A percentile compares a stretch with the other conserved stretches of the same genome.
phyloP scores from a whole-genome alignment of 2,329 filamentous ascomycete genomes.

The Colletotrichum sp. region DNA sequence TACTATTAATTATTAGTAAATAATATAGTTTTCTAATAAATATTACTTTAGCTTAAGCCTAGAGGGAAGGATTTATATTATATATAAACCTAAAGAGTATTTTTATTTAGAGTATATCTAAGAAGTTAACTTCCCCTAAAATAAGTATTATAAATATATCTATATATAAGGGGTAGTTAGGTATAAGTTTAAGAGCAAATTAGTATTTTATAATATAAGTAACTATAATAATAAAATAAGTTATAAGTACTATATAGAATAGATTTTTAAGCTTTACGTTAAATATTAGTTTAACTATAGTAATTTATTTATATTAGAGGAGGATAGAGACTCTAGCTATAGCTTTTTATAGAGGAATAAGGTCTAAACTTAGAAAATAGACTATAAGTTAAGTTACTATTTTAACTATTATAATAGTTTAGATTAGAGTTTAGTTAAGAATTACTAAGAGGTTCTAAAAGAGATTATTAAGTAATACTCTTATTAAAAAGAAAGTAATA shows the following conservation, averaged over 20 bases:
- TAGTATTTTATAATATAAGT: neutral
- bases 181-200: neutral
- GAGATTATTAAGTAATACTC: neutral
- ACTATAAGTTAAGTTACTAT: neutral
- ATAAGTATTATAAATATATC: neutral
- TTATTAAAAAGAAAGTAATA: neutral
- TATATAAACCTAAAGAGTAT: neutral
- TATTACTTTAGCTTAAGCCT: neutral
- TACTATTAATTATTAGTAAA: neutral
- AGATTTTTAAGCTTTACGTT: neutral
- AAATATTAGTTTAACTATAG: neutral
- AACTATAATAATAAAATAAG: neutral
- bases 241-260: neutral
- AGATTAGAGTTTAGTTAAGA: neutral
- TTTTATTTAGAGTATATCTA: neutral
- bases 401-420: neutral
- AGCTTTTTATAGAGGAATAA: neutral
- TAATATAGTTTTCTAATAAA: neutral
- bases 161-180: neutral
- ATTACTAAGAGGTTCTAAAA: neutral
- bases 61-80: neutral
- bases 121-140: neutral
- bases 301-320: neutral
- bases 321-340: neutral
- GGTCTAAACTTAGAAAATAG: neutral